Evolutionary conservation across 768 basidiomycete genomes (phyloP), one percentile per base, ranked within the genome.

Genomic region (Rhizopogon sp.): DNA sequence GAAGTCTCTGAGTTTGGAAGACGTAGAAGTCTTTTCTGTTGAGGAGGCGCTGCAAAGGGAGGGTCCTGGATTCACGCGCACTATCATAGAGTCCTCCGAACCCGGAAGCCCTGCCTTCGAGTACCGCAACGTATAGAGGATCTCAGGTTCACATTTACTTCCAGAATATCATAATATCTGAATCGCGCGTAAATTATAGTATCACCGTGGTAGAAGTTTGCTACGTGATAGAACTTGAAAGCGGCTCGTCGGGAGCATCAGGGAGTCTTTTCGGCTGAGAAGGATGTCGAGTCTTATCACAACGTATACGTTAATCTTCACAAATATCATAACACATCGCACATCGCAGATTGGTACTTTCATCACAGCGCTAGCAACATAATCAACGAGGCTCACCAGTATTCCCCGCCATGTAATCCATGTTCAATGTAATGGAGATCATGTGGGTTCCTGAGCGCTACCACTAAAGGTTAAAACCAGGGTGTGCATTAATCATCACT

Each of bases 31-130:
- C 11, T 64, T 85, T 55, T 77, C 82, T 2, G 87, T 86, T 1
- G 84, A 88, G 16, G 85, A 88, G 45, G 89, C 86, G 2, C 65
- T 78, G 62, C 72, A 76, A 52, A 80, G 78, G 57, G 73, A 72
- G 42, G 79, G 72, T 13, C 70, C 73, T 2, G 87, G 87, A 0
- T 91, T 82, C 68, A 83, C 79, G 14, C 78, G 79, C 63, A 74
- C 66, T 55, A 86, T 92, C 60, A 84, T 94, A 43, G 93, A 93
- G 55, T 74, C 74, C n/a, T 89, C 92, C 10, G 93, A 95, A 72
- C 95, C 95, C 35, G 93, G 90, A 9, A 79, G 74, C 37, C 94
- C 94, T 44, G 87, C 85, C 4, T 89, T 94, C 63, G 88, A 93
- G 65, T 96, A 93, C 70, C 83, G 84, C 66, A 97, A 96, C 70